Evolutionary conservation across 2,329 filamentous ascomycete genomes (phyloP), one percentile per base, ranked within the genome.

Genomic region (Coniochaeta sp.): DNA sequence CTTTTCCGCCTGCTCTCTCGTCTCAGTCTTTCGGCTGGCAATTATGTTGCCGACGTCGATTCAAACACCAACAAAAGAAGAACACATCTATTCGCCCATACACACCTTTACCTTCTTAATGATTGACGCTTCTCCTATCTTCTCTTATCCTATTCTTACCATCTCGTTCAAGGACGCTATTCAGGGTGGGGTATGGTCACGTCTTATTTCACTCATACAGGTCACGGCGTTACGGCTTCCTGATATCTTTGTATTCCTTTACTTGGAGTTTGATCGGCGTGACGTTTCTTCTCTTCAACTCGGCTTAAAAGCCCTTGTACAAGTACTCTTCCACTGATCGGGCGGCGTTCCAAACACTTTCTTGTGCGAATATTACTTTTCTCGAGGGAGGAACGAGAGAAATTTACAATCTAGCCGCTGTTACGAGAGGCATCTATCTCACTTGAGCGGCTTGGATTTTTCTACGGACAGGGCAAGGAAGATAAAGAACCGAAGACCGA

Each of bases 11-110:
- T 36, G 22, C 14, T 59, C 33, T 57, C 33, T 61, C 57, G 44
- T 47, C 60, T 58, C 54, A 52, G 17, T 38, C 60, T 60, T n/a
- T 56, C 26, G 16, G 33, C 22, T 38, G 38, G n/a, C 56, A 19
- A 34, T 43, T 19, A 58, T 19, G 6, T 19, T n/a, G 22, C 50
- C 26, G 19, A 22, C 54, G 22, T 17, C 22, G 34, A 57, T 28
- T 9, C 8, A 22, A 22, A n/a, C 33, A 28, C 11, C 54, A 24
- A 34, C 34, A 19, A 36, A 24, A 52, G 31, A 52, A 28, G n/a
- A n/a, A n/a, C n/a, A 31, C 9, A 28, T 2, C 47, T 24, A 16
- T 17, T 57, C 19, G 6, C 54, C 54, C 4, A 36, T 57, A 57
- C 54, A 38, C 54, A 24, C 28, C 54, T 12, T 38, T 57, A 38